A percentile compares a stretch with the other conserved stretches of the same genome.
Evolutionary conservation across 2,329 filamentous ascomycete genomes (phyloP).

Genomic region (Phyllosticta capitalensis): DNA sequence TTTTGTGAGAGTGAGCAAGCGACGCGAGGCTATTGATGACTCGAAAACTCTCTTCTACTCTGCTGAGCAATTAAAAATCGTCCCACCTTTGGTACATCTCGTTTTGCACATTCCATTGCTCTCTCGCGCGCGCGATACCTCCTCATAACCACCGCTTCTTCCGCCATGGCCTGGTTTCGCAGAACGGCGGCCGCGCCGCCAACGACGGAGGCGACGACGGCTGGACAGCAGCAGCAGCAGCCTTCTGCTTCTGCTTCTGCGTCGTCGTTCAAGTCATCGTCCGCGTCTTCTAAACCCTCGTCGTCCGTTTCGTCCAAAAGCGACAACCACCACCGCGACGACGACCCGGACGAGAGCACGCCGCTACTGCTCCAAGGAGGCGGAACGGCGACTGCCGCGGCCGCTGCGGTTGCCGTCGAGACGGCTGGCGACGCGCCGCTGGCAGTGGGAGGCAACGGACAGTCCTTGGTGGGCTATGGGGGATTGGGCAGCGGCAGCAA

Average conservation of each 20-base stretch:
- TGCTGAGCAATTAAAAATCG: too few relatives aligned
- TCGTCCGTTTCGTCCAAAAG: neutral
- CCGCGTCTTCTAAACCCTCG: neutral
- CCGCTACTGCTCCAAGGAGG: constrained; percentile 13
- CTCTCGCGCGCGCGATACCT: too few relatives aligned
- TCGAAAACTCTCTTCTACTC: too few relatives aligned
- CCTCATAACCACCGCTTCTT: too few relatives aligned
- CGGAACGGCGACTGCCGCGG: constrained; percentile 16
- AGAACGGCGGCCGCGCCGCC: neutral
- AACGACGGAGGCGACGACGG: neutral
- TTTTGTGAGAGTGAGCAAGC: too few relatives aligned
- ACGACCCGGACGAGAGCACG: constrained; percentile 17
- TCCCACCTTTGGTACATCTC: too few relatives aligned
- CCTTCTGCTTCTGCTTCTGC: neutral
- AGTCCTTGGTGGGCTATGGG: neutral
- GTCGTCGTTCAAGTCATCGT: neutral
- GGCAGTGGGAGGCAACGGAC: neutral
- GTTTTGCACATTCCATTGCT: too few relatives aligned
- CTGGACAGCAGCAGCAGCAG: neutral
- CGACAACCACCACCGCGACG: neutral
- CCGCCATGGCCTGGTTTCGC: too few relatives aligned
- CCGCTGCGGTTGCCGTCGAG: constrained; percentile 10
- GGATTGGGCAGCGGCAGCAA: neutral
- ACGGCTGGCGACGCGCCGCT: neutral
- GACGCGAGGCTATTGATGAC: too few relatives aligned